Evolutionary conservation across 2,329 filamentous ascomycete genomes (phyloP), one percentile per base, ranked within the genome.

Genomic region (Fusarium sterilihyphosum): DNA sequence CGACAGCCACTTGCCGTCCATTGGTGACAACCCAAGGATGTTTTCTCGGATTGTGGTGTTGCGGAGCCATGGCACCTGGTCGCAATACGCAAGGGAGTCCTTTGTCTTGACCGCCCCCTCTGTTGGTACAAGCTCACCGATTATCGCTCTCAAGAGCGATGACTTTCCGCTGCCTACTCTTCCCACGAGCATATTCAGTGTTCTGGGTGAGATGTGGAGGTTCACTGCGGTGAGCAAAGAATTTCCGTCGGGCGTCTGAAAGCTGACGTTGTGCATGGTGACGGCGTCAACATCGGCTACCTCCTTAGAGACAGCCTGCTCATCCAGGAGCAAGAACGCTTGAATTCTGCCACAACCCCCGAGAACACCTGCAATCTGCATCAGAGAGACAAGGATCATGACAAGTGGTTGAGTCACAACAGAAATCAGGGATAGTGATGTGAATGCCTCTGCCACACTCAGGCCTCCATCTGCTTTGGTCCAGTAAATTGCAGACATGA

Each of bases 141-240:
- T 70, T 0, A 86, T 74, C 1, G 81, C 80, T 38, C 84, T 80
- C 16, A 86, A 68, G 0, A 86, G 70, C 0, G 80, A 81, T 0
- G 84, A 83, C 57, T 87, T 87, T 31, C 86, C 85, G n/a, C 82
- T 83, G 2, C 84, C 85, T 2, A 86, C 84, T 2, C 80, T 81
- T 0, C 85, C 85, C 2, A 85, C 75, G 5, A 86, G 47, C 67
- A 85, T 81, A 18, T 79, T 84, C 1, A 84, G 58, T 0, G 71
- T 78, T 8, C 77, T 68, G 1, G 57, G 37, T 0, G 44, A 31
- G 3, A 83, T 38, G 0, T 20, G 29, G 12, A 82, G 24, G n/a
- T 71, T 73, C 16, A 83, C 74, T 3, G 78, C 60, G 2, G 69
- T 68, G 4, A 84, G 67, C 3, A 82, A 54, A 2, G 61, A 18